These are phyloP conservation scores for Amaranthus cruentus DNA, from an alignment of 148 eudicot genomes.

Conservation along the genomic window DNA sequence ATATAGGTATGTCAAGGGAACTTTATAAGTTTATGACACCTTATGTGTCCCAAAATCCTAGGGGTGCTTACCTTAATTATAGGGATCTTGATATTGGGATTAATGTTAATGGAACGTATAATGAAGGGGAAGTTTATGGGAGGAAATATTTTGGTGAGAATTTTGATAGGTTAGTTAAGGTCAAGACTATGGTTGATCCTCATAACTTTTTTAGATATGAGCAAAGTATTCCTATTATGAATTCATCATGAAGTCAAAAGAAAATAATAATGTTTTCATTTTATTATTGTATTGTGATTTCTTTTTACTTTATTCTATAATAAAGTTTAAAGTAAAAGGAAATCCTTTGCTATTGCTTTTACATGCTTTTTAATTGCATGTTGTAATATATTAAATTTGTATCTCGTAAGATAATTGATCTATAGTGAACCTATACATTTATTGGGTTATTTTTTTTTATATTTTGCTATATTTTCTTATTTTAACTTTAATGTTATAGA, in stretches of 20 bases:
- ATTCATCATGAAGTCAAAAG: not conserved
- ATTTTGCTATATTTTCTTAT: too few species aligned
- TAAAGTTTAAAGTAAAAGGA: too few species aligned
- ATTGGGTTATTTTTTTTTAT: too few species aligned
- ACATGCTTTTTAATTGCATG: too few species aligned
- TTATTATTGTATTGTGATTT: too few species aligned
- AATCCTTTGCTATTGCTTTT: too few species aligned
- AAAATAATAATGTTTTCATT: too few species aligned
- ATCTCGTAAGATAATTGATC: too few species aligned
- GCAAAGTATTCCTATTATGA: constrained; percentile 39
- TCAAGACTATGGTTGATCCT: constrained; percentile 45
- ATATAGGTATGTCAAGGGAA: constrained; percentile 29
- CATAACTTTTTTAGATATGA: constrained; percentile 40
- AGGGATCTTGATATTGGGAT: constrained; percentile 50
- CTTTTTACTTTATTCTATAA: too few species aligned
- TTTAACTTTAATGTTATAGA: too few species aligned
- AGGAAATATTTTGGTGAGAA: constrained; percentile 39
- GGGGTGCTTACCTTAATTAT: constrained; percentile 43
- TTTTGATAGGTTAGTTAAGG: constrained; percentile 44
- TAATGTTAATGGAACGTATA: constrained; percentile 26
- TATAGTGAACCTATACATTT: too few species aligned
- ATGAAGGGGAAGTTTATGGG: constrained; percentile 45
- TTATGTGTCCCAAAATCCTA: constrained; percentile 44
- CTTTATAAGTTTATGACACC: constrained; percentile 39
- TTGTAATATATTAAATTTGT: too few species aligned